Base-by-base conservation (phyloP, 2,329 filamentous ascomycete species). In the Piedraia hortae region DNA sequence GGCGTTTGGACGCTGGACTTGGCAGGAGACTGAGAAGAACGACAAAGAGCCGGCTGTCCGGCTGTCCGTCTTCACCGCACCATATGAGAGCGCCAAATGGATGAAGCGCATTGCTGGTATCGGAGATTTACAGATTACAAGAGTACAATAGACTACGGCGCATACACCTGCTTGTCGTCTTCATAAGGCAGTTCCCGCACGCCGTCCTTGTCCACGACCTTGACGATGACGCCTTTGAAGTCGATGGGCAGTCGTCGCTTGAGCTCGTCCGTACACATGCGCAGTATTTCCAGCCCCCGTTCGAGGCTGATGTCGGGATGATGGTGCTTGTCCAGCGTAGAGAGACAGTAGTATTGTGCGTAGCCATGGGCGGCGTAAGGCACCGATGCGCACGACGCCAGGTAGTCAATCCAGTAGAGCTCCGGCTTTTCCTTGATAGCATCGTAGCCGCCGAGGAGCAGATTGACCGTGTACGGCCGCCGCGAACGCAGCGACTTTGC, bases 341-440 rank as follows among this genome's bases (percentile, higher is more conserved):
- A 88, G 29, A 97, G 60, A 48, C 85, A 97, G 59, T 97, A 97
- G 59, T 93, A 93, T 71, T 97, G 85, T 36, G 85, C 85, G 51
- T 97, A 97, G 36, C 85, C 85, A 39, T 97, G 88, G 28, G 85
- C 85, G 21, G 85, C 88, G 44, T 97, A 97, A 25, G 85, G 85
- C 21, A 97, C 56, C 14, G 73, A 62, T 4, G 78, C 82, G 43
- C 80, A 53, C 29, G 80, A 69, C 33, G 82, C 85, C 41, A 97
- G 64, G 51, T 93, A 93, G 46, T 97, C 82, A 38, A 91, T 61
- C 85, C 85, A 97, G 60, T 89, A 90, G 34, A 97, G 53, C 40
- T 70, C 71, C 13, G 85, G 82, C 59, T 85, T 74, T 50, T 75
- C 62, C 34, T 73, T 78, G 50, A 89, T 85, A 33, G 73, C 67